Base-by-base conservation (phyloP, 208 protist genomes). In the Herpetomonas tarakana region DNA sequence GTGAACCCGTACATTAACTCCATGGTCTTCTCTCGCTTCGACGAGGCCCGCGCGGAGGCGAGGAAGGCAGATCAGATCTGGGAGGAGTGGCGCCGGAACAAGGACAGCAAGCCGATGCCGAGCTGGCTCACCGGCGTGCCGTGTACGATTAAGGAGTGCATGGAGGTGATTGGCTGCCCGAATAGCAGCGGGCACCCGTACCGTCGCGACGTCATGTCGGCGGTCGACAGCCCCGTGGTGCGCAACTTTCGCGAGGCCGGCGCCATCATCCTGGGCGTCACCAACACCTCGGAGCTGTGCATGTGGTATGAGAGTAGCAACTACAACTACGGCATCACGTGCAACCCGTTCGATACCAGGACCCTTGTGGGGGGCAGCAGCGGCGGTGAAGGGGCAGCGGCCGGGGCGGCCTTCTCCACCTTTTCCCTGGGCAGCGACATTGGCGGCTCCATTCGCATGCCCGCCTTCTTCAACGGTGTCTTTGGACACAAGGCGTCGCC, bases 231-330 rank as follows among this genome's bases (percentile, higher is more conserved):
- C 64, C 83, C 81, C 16, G 81, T 92, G 22, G 91, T 94, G 49
- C 64, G 82, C 22, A 91, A 92, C 75, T 90, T 96, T 54, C 75
- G 83, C 45, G 81, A 80, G 22, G 85, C 91, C n/a, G 91, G 91
- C 35, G 88, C 88, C n/a, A 70, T 96, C 57, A 92, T 96, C 58
- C 81, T 96, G 54, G 91, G 88, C 21, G 85, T 92, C 28, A 96
- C 91, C 6, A 96, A 96, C 82, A 92, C 82, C 19, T 85, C 78
- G 60, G 88, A 93, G 71, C 67, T 92, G 22, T 91, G 86, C 72
- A 93, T 94, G 84, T 92, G 86, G 83, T 90, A 86, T 44, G 86
- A 96, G 68, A 94, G 83, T 65, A 86, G 71, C 60, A 96, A 96
- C 71, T 80, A 92, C 68, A 69, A 90, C 44, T 94, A 94, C 75